Conservation (phyloP, 495 filamentous ascomycete genomes). For the Penicillium diatomitis region DNA sequence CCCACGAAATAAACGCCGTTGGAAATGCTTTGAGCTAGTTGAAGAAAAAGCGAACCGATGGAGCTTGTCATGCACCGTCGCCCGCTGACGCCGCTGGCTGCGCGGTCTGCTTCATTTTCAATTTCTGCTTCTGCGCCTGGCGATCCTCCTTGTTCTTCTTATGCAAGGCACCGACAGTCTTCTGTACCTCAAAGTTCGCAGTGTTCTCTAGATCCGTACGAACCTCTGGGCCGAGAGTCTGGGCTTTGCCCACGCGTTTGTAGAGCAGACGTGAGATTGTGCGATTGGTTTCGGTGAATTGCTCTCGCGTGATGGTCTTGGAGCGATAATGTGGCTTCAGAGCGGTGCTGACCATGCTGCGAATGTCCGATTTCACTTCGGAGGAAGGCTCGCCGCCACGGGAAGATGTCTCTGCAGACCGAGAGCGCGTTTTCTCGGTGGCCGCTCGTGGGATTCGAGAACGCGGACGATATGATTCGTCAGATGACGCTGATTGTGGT, state of each 20-base stretch:
- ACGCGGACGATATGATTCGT: conserved; percentile 8
- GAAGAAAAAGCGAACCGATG: too few species aligned
- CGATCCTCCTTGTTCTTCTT: conserved; percentile 8
- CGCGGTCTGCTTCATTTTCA: too few species aligned
- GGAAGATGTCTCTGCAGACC: conserved; percentile 49
- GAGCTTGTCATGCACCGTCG: conserved; percentile 2
- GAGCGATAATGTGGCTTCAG: conserved; percentile 67
- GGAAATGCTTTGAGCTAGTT: too few species aligned
- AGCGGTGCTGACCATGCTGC: conserved; percentile 66
- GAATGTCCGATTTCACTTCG: conserved; percentile 71
- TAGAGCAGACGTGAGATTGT: conserved; percentile 79
- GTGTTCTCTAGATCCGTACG: conserved; percentile 57
- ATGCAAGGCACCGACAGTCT: conserved; percentile 41
- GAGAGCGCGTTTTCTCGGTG: conserved; percentile 16
- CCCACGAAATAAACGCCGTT: too few species aligned
- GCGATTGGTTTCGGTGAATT: conserved; percentile 83
- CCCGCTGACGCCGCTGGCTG: conserved; percentile 15
- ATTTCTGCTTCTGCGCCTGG: conserved; percentile 11
- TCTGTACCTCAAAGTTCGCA: conserved; percentile 65
- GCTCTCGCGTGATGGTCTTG: conserved; percentile 62
- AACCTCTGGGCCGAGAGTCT: conserved; percentile 46
- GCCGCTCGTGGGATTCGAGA: conserved; percentile 29
- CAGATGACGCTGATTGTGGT: conserved; percentile 8
- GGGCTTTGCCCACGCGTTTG: conserved; percentile 58
- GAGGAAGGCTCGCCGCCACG: conserved; percentile 49